phyloP scores from a whole-genome alignment of 2,329 filamentous ascomycete species.

The Hypocrella siamensis region DNA sequence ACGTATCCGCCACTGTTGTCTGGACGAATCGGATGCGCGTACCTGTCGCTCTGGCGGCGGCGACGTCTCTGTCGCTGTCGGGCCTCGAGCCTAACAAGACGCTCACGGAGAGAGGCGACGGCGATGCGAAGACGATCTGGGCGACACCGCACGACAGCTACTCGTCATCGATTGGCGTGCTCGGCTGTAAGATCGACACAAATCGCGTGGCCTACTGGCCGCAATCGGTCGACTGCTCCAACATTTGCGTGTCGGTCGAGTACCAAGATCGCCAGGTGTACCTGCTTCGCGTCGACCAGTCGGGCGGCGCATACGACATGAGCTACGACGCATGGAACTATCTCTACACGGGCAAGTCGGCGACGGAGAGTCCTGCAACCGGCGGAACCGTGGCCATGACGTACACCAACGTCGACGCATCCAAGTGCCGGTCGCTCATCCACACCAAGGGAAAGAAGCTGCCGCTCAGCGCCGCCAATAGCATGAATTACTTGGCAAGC shows the following conservation, averaged over 20 bases:
- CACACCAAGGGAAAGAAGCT: slow-evolving; percentile 22
- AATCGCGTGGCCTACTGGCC: slow-evolving; percentile 49
- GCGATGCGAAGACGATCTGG: slow-evolving; percentile 13
- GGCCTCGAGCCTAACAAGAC: neutral
- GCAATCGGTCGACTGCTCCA: slow-evolving; percentile 33
- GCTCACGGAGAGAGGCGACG: slow-evolving; percentile 3
- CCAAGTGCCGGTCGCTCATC: slow-evolving; percentile 32
- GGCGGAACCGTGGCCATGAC: slow-evolving; percentile 34
- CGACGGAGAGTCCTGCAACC: slow-evolving; percentile 25
- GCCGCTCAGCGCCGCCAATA: slow-evolving; percentile 31
- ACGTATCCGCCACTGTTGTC: too few species aligned
- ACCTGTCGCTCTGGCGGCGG: neutral
- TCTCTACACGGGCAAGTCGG: slow-evolving; percentile 31
- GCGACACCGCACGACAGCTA: slow-evolving; percentile 40
- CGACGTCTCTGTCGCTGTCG: neutral
- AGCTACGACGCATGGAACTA: slow-evolving; percentile 49
- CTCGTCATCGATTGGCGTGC: slow-evolving; percentile 41
- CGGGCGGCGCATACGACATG: slow-evolving; percentile 40
- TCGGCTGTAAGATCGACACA: slow-evolving; percentile 45
- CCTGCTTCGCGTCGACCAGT: slow-evolving; percentile 43
- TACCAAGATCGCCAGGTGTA: slow-evolving; percentile 34
- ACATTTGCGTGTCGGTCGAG: slow-evolving; percentile 37
- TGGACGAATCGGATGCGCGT: slow-evolving; percentile 1
- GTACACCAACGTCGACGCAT: slow-evolving; percentile 25
- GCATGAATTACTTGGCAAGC: slow-evolving; percentile 34